These are phyloP conservation scores for Ceratobasidium papillatum DNA, from an alignment of 1,284 basidiomycete genomes.

Conservation along the genomic window DNA sequence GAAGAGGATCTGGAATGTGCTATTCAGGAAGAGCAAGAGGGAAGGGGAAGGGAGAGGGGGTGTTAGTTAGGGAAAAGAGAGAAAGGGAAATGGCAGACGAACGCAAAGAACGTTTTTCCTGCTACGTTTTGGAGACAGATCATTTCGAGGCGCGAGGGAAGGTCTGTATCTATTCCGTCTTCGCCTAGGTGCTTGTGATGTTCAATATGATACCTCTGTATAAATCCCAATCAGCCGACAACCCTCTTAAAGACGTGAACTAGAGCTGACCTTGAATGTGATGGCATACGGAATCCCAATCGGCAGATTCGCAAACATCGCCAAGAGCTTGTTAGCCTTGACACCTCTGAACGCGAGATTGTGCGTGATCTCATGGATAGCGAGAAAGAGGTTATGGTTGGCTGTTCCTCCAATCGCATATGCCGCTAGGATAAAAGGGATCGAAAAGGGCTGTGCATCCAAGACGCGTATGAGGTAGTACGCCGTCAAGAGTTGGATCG, in stretches of 20 bases:
- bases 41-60: not conserved
- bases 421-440: slow-evolving; percentile 77
- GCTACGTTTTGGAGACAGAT: slow-evolving; percentile 92
- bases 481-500: slow-evolving; percentile 76
- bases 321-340: slow-evolving; percentile 83
- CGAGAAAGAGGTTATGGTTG: slow-evolving; percentile 97
- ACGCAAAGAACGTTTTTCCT: slow-evolving; percentile 98
- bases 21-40: slow-evolving; percentile 50
- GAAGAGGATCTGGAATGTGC: slow-evolving; percentile 97
- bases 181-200: slow-evolving; percentile 96
- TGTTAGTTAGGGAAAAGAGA: not conserved
- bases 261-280: slow-evolving; percentile 83
- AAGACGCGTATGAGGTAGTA: slow-evolving; percentile 61
- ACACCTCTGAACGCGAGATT: slow-evolving; percentile 93
- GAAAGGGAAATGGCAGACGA: slow-evolving; percentile 21
- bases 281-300: slow-evolving; percentile 96
- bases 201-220: slow-evolving; percentile 88
- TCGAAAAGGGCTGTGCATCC: slow-evolving; percentile 71
- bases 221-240: not conserved
- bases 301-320: slow-evolving; percentile 90
- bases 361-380: slow-evolving; percentile 98
- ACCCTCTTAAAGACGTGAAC: not conserved
- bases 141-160: slow-evolving; percentile 88
- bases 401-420: slow-evolving; percentile 93
- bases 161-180: slow-evolving; percentile 94